Evolutionary conservation across 768 basidiomycete species (phyloP).

Genomic region (Naganishia vishniacii): DNA sequence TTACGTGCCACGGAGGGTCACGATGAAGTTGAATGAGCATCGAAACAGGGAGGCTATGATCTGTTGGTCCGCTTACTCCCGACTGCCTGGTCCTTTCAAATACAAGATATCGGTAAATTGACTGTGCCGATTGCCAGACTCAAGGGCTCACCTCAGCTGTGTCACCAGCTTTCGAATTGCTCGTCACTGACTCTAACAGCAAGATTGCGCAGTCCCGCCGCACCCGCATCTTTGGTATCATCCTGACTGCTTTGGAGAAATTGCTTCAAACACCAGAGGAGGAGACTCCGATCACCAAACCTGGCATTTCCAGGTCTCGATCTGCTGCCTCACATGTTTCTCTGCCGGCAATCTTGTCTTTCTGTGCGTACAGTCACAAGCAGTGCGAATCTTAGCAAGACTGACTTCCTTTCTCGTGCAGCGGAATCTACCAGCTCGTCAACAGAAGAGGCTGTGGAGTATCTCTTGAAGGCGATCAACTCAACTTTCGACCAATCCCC

Average conservation of each 20-base stretch:
- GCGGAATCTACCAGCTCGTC: not conserved
- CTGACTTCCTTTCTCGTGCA: not conserved
- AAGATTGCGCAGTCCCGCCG: not conserved
- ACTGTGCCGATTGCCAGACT: too few relatives aligned
- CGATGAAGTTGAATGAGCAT: not conserved
- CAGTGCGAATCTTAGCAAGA: not conserved
- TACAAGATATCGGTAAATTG: not conserved
- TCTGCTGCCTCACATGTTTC: conserved; percentile 1
- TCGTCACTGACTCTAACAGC: not conserved
- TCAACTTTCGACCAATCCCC: not conserved
- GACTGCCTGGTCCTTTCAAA: not conserved
- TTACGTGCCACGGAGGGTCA: too few relatives aligned
- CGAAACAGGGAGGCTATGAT: conserved; percentile 3
- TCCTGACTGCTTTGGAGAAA: not conserved
- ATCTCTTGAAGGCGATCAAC: conserved; percentile 28
- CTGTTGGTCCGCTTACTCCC: conserved; percentile 5
- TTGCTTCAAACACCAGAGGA: conserved; percentile 4
- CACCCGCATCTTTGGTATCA: not conserved
- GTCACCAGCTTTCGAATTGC: not conserved
- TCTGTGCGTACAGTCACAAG: not conserved
- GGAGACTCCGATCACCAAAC: conserved; percentile 1
- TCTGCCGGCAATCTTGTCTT: not conserved
- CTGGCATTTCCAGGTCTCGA: not conserved
- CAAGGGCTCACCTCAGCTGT: not conserved
- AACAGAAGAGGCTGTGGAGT: not conserved